phyloP scores from a whole-genome alignment of 305 asterid species.

The Fraxinus paxiana region DNA sequence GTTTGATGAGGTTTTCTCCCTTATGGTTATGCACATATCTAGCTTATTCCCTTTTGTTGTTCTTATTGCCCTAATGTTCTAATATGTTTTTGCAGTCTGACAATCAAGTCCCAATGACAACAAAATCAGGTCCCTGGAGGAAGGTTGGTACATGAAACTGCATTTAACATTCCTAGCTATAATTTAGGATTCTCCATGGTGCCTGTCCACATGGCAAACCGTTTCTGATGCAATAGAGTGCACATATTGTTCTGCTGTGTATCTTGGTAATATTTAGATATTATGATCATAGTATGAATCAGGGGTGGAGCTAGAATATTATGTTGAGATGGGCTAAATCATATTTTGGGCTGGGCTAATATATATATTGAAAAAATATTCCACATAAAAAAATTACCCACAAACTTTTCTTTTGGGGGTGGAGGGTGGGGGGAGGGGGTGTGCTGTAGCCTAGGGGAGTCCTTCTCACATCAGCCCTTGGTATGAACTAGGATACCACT shows the following conservation, averaged over 20 bases:
- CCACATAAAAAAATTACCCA: neutral
- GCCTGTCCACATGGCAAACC: constrained; percentile 1
- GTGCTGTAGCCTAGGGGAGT: neutral
- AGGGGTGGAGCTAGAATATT: neutral
- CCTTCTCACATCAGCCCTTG: neutral
- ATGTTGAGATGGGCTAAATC: neutral
- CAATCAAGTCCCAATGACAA: constrained; percentile 50
- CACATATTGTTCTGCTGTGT: neutral
- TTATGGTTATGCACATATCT: constrained; percentile 21
- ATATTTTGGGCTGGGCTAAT: neutral
- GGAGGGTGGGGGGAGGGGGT: neutral
- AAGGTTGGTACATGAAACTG: constrained; percentile 54
- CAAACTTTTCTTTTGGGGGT: neutral
- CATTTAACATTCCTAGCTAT: constrained; percentile 3
- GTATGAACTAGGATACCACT: neutral
- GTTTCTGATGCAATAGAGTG: neutral
- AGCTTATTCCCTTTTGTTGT: constrained; percentile 10
- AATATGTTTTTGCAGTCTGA: constrained; percentile 49
- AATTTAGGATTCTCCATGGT: neutral
- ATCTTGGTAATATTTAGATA: neutral
- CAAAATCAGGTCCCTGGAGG: constrained; percentile 96
- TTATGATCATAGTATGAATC: neutral
- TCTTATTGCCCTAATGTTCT: constrained; percentile 20
- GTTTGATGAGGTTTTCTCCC: constrained; percentile 71
- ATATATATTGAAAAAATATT: neutral